A percentile compares a stretch with the other conserved stretches of the same genome.
phyloP scores from a whole-genome alignment of 2,329 filamentous ascomycete genomes.

The Fusarium continuum region DNA sequence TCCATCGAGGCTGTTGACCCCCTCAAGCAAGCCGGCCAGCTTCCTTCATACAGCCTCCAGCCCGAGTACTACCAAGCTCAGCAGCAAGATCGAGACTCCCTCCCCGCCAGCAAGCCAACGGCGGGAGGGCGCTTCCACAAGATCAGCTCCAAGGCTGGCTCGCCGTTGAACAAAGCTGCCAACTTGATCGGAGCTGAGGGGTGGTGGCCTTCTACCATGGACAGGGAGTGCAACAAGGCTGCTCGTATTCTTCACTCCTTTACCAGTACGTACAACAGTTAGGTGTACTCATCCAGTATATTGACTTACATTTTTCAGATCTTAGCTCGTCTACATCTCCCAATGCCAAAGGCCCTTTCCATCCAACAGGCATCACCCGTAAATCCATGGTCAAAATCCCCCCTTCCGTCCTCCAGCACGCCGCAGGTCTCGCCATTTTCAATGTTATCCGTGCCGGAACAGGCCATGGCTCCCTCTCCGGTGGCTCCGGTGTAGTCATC shows the following conservation, averaged over 20 bases:
- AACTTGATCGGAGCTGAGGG: constrained; percentile 76
- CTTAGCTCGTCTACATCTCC: constrained; percentile 34
- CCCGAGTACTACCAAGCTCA: constrained; percentile 14
- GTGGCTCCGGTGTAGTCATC: constrained; percentile 67
- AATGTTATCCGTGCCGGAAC: constrained; percentile 69
- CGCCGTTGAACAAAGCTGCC: constrained; percentile 72
- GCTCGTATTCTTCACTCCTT: constrained; percentile 78
- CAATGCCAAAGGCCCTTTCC: constrained; percentile 41
- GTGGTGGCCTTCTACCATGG: constrained; percentile 78
- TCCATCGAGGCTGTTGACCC: constrained; percentile 33
- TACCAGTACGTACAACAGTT: constrained; percentile 59
- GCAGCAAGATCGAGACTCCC: neutral
- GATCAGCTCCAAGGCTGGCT: constrained; percentile 70
- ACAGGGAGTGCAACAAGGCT: constrained; percentile 79
- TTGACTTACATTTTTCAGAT: constrained; percentile 29
- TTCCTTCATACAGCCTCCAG: constrained; percentile 31
- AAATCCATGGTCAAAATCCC: constrained; percentile 52
- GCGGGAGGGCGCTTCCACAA: constrained; percentile 70
- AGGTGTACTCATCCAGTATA: neutral
- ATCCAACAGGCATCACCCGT: constrained; percentile 46
- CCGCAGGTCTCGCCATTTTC: constrained; percentile 70
- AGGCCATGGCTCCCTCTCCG: constrained; percentile 64
- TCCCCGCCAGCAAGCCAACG: constrained; percentile 43
- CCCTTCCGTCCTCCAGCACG: constrained; percentile 60
- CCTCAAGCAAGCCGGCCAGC: constrained; percentile 36